Base-by-base conservation (phyloP, 371 early-diverging fungal genomes). In the Apophysomyces sp. region DNA sequence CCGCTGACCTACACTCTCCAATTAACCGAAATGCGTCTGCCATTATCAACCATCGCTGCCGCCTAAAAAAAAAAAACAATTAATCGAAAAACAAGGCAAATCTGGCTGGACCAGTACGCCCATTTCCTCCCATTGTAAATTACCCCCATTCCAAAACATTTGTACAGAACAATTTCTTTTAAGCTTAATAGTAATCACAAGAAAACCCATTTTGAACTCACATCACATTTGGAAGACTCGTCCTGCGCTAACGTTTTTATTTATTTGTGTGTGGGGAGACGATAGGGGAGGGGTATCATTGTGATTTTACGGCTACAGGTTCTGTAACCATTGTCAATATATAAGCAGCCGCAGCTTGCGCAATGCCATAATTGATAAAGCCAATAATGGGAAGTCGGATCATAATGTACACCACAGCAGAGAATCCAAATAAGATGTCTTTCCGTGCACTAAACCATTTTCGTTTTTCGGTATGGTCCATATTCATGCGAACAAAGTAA, bases 401-500 rank as follows among this genome's bases (percentile, higher is more conserved):
- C 9, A 80, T 72, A 9, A 76, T 40, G 55, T 82, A 87, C 29
- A 80, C 81, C 24, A 78, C 80, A 6, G 77, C 79, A 0, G 85
- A 83, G 55, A 85, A 87, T 0, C 85, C 84, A 64, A 85, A 77
- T 27, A 87, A 63, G 3, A 79, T 71, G 59, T 81, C 85, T 60
- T 82, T 82, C 37, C 84, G 71, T 34, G 77, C 76, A 55, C 70
- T 77, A 67, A 84, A 87, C 84, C 84, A 87, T 55, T 71, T 61
- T 16, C 77, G 76, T 57, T 75, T 82, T 57, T 80, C 79, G 34
- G 62, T 69, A 58, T 74, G 72, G 16, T 56, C 65, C 78, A 84
- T 77, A 1, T 70, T 72, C 71, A 84, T 70, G 28, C 87, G 66
- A 21, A 72, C 70, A 67, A 87, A 85, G 67, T 87, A 87, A 18